phyloP scores from a whole-genome alignment of 352 stramenopile species.

The Phytophthora foliorum region DNA sequence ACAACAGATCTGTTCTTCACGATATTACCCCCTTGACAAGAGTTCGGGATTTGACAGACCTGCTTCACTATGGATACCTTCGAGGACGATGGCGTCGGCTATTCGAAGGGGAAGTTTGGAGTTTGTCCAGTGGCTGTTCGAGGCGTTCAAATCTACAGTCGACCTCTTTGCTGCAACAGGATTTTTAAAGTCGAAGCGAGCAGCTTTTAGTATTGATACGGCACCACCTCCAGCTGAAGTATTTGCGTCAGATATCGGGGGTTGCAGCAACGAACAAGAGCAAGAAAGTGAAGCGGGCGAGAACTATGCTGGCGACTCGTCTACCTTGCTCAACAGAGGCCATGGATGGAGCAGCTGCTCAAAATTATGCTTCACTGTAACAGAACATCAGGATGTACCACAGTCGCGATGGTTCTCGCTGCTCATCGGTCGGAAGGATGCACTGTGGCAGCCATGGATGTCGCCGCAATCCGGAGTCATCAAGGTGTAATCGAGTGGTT shows the following conservation, averaged over 20 bases:
- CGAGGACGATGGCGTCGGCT: not conserved
- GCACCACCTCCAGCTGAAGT: not conserved
- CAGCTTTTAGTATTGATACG: not conserved
- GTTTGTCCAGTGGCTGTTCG: conserved; percentile 1
- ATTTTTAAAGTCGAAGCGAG: not conserved
- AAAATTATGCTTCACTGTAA: not conserved
- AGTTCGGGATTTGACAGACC: not conserved
- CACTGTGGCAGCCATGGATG: no score
- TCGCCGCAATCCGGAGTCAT: not conserved
- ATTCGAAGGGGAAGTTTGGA: not conserved
- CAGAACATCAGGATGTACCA: not conserved
- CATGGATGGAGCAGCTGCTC: not conserved
- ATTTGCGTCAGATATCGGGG: not conserved
- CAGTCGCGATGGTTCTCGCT: not conserved
- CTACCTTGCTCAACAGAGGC: not conserved
- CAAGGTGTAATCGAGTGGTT: not conserved
- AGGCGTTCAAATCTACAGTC: not conserved
- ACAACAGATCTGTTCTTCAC: not conserved
- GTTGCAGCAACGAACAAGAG: not conserved
- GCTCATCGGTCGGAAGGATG: not conserved
- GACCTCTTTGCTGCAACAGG: not conserved
- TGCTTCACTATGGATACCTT: not conserved
- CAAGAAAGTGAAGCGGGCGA: not conserved
- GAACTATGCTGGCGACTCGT: no score
- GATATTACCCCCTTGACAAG: not conserved